phyloP scores from a whole-genome alignment of 2,329 filamentous ascomycete genomes.

The Dissoconium aciculare region DNA sequence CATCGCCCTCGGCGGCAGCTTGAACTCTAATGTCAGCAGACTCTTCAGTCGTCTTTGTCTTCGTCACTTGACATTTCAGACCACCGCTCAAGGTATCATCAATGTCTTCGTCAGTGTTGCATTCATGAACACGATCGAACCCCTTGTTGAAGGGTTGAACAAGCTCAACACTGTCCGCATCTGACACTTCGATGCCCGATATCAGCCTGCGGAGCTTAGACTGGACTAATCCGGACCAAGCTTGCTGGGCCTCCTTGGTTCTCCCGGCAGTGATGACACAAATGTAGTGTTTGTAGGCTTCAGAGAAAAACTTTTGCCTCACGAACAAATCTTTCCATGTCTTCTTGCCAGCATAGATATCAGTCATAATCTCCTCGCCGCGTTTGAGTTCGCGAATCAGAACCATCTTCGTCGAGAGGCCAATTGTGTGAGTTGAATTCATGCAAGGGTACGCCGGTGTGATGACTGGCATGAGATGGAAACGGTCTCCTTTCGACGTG shows the following conservation, averaged over 20 bases:
- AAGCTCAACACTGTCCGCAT: conserved; percentile 52
- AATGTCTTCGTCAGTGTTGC: conserved; percentile 45
- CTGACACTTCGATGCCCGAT: conserved; percentile 63
- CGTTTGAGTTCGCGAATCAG: conserved; percentile 71
- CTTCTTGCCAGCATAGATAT: conserved; percentile 61
- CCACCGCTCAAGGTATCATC: conserved; percentile 48
- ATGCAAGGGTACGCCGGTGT: conserved; percentile 95
- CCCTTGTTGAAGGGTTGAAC: conserved; percentile 89
- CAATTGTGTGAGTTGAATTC: conserved; percentile 94
- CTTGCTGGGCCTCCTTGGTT: conserved; percentile 67
- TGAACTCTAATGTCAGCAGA: conserved; percentile 35
- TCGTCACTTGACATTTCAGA: conserved; percentile 44
- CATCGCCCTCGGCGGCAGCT: conserved; percentile 32
- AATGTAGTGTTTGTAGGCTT: conserved; percentile 90
- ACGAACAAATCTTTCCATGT: conserved; percentile 79
- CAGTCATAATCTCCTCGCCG: conserved; percentile 60
- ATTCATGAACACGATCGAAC: conserved; percentile 68
- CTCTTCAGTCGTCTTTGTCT: conserved; percentile 40
- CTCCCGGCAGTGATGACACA: conserved; percentile 71
- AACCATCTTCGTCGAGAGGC: conserved; percentile 66
- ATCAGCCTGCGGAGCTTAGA: conserved; percentile 84
- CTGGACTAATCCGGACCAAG: conserved; percentile 85
- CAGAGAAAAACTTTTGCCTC: conserved; percentile 85
- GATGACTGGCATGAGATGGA: conserved; percentile 94
- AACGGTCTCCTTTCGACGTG: conserved; percentile 65